Percentiles rank a stretch among this genome's conserved stretches.
These are phyloP conservation scores for Kwoniella sp. DNA, from an alignment of 768 basidiomycete genomes.

Conservation along the genomic window DNA sequence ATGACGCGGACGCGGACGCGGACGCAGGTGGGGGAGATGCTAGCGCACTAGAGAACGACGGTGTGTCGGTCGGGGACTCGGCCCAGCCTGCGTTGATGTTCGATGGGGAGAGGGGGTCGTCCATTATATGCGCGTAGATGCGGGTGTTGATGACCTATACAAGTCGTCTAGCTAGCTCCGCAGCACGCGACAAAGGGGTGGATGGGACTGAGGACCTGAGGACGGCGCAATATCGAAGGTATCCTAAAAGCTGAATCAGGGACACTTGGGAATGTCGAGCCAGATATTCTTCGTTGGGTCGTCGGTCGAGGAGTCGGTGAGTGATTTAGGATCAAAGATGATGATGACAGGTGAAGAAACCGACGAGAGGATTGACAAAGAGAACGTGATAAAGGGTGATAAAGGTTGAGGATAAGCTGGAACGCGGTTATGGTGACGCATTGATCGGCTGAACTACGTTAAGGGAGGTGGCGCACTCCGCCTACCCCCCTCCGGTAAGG, in stretches of 20 bases:
- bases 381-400: neutral
- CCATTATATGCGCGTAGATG: too few species aligned
- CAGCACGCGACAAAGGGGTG: neutral
- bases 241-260: too few species aligned
- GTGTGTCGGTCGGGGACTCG: constrained; percentile 19
- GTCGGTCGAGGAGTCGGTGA: too few species aligned
- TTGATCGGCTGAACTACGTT: constrained; percentile 7
- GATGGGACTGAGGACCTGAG: too few species aligned
- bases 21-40: constrained; percentile 14
- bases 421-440: constrained; percentile 15
- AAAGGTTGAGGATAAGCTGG: neutral
- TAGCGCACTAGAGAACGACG: neutral
- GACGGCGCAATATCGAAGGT: too few species aligned
- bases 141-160: too few species aligned
- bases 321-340: too few species aligned
- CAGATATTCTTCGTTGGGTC: too few species aligned
- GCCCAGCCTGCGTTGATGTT: constrained; percentile 37
- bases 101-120: constrained; percentile 30
- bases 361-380: too few species aligned
- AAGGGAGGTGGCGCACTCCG: neutral
- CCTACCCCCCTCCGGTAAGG: neutral
- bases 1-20: constrained; percentile 7
- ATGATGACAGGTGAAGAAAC: too few species aligned
- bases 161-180: too few species aligned
- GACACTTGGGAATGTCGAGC: too few species aligned